A percentile compares a stretch with the other conserved stretches of the same genome.
Conservation (phyloP, 192 early-diverging fungal species). For the Umbelopsis ramanniana region DNA sequence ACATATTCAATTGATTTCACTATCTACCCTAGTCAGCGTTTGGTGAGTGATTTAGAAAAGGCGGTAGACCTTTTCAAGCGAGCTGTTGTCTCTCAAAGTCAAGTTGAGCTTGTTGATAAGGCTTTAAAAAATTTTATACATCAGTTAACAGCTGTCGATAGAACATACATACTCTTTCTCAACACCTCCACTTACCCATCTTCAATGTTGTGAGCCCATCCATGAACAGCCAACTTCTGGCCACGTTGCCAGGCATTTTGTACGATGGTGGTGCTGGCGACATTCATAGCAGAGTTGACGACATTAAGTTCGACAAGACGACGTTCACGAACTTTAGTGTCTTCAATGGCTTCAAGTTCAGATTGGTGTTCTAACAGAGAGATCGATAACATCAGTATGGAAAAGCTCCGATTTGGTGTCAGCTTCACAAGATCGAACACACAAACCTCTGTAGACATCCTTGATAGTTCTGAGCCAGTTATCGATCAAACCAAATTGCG, state of each 20-base stretch:
- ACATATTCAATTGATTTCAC: no score
- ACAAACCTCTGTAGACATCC: constrained; percentile 75
- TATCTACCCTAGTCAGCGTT: no score
- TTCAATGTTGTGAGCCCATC: constrained; percentile 73
- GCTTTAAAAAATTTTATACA: neutral
- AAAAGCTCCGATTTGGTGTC: neutral
- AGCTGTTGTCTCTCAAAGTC: constrained; percentile 1
- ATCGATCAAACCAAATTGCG: constrained; percentile 80
- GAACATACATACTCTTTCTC: neutral
- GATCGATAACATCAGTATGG: neutral
- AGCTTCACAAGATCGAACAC: constrained; percentile 19
- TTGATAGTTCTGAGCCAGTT: constrained; percentile 91
- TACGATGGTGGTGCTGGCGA: constrained; percentile 76
- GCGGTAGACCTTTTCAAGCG: constrained; percentile 15
- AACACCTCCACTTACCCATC: constrained; percentile 43
- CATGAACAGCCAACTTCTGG: constrained; percentile 72
- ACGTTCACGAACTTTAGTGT: constrained; percentile 52
- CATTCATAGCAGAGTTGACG: constrained; percentile 68
- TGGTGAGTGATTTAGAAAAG: neutral
- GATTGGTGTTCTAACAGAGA: constrained; percentile 31
- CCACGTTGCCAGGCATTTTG: constrained; percentile 82
- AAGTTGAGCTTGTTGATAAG: constrained; percentile 22
- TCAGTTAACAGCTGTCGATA: constrained; percentile 30
- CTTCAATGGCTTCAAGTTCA: constrained; percentile 45
- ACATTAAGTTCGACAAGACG: constrained; percentile 81